Conservation (phyloP, 2,329 filamentous ascomycete species). For the Paramyrothecium roridum region DNA sequence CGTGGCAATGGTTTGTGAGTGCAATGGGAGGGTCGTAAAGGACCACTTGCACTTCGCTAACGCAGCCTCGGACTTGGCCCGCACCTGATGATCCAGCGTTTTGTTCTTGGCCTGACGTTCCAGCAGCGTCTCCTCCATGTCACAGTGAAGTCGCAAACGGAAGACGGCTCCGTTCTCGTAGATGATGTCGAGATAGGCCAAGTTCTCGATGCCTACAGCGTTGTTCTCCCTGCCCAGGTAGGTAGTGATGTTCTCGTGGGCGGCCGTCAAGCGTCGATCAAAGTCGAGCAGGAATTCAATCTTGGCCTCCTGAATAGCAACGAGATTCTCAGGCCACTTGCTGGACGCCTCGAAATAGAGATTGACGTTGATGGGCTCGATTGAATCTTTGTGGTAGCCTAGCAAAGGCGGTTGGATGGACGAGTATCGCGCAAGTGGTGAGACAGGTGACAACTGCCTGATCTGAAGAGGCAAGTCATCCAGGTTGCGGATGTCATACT, state of each 20-base stretch:
- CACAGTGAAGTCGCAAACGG: slow-evolving; percentile 83
- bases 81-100: slow-evolving; percentile 58
- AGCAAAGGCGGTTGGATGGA: slow-evolving; percentile 47
- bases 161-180: slow-evolving; percentile 73
- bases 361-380: slow-evolving; percentile 69
- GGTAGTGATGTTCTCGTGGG: slow-evolving; percentile 58
- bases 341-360: slow-evolving; percentile 92
- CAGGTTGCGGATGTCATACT: slow-evolving; percentile 72
- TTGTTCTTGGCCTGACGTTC: slow-evolving; percentile 77
- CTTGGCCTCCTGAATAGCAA: slow-evolving; percentile 90
- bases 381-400: slow-evolving; percentile 38
- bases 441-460: slow-evolving; percentile 72
- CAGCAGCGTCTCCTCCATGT: slow-evolving; percentile 78
- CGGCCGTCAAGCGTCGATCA: slow-evolving; percentile 63
- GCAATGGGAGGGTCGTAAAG: slow-evolving; percentile 70
- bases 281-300: slow-evolving; percentile 83
- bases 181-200: slow-evolving; percentile 77
- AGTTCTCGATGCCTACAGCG: slow-evolving; percentile 66
- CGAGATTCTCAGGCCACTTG: slow-evolving; percentile 89
- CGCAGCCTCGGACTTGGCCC: slow-evolving; percentile 67
- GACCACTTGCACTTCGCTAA: slow-evolving; percentile 68
- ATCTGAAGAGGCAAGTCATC: slow-evolving; percentile 86
- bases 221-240: slow-evolving; percentile 80
- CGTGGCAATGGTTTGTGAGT: slow-evolving; percentile 77
- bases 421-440: slow-evolving; percentile 70